A percentile compares a stretch with the other conserved stretches of the same genome.
phyloP scores from a whole-genome alignment of 2,329 filamentous ascomycete genomes.

The Colletotrichum karsti region DNA sequence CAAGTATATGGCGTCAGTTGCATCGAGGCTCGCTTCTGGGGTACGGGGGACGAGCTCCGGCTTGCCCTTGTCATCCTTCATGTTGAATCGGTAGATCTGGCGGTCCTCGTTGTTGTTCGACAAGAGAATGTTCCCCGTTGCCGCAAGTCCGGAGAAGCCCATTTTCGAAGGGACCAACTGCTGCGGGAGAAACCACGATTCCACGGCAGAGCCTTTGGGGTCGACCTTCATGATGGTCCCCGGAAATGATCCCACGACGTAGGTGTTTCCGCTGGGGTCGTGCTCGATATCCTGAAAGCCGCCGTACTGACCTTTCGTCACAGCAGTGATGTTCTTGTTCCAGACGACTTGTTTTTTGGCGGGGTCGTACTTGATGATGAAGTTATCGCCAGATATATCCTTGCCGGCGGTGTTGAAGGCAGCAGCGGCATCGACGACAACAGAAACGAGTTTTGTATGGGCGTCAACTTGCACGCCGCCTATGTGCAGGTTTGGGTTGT shows the following conservation, averaged over 20 bases:
- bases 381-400: slow-evolving; percentile 31
- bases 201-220: slow-evolving; percentile 10
- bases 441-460: slow-evolving; percentile 24
- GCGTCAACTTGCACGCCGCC: slow-evolving; percentile 30
- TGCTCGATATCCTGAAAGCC: slow-evolving; percentile 32
- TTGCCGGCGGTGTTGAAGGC: slow-evolving; percentile 30
- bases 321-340: slow-evolving; percentile 29
- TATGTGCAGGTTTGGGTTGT: slow-evolving; percentile 25
- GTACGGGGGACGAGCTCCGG: slow-evolving; percentile 28
- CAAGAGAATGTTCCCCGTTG: slow-evolving; percentile 21
- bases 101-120: slow-evolving; percentile 21
- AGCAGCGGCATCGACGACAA: slow-evolving; percentile 29
- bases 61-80: slow-evolving; percentile 19
- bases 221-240: slow-evolving; percentile 30
- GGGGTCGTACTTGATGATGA: slow-evolving; percentile 32
- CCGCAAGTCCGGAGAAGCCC: slow-evolving; percentile 31
- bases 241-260: slow-evolving; percentile 31
- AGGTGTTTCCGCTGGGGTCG: slow-evolving; percentile 31
- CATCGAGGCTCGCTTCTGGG: slow-evolving; percentile 8
- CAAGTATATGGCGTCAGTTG: slow-evolving; percentile 41
- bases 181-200: slow-evolving; percentile 30
- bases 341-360: slow-evolving; percentile 28
- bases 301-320: slow-evolving; percentile 28
- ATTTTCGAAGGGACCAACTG: slow-evolving; percentile 19
- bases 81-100: slow-evolving; percentile 31